Percentiles rank a stretch among this genome's conserved stretches.
phyloP scores from a whole-genome alignment of 2,329 filamentous ascomycete genomes.

The Akanthomyces uredinophilus region DNA sequence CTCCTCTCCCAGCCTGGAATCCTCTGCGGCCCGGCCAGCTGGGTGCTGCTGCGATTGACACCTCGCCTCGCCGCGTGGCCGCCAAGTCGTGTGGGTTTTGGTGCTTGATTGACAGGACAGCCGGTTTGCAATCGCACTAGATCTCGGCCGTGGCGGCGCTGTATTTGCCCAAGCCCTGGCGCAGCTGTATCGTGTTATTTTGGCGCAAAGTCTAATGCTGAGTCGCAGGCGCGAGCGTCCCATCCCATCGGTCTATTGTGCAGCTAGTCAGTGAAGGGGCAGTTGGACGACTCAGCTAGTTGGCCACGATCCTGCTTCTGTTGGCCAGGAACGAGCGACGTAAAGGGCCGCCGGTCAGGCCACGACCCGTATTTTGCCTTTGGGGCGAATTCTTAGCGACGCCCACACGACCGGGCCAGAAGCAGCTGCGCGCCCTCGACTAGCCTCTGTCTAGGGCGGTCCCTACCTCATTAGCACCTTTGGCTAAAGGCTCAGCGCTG shows the following conservation, averaged over 20 bases:
- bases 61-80: background rate
- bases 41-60: background rate
- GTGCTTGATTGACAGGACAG: background rate
- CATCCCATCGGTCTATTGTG: background rate
- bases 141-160: conserved; percentile 3
- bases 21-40: background rate
- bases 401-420: background rate
- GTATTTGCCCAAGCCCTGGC: background rate
- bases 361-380: conserved; percentile 13
- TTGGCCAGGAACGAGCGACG: conserved; percentile 10
- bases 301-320: conserved; percentile 5
- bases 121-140: background rate
- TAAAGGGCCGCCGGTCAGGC: conserved; percentile 10
- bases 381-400: conserved; percentile 10
- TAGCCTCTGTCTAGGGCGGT: conserved; percentile 9
- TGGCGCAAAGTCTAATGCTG: conserved; percentile 6
- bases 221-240: conserved; percentile 7
- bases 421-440: background rate
- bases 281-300: conserved; percentile 9
- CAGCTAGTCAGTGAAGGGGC: conserved; percentile 6
- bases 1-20: background rate
- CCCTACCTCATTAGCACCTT: conserved; percentile 16
- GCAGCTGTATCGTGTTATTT: background rate
- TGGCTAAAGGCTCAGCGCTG: conserved; percentile 24
- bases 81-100: background rate